Conservation (phyloP, 108 stramenopile genomes). For the Cyclotella sp. region DNA sequence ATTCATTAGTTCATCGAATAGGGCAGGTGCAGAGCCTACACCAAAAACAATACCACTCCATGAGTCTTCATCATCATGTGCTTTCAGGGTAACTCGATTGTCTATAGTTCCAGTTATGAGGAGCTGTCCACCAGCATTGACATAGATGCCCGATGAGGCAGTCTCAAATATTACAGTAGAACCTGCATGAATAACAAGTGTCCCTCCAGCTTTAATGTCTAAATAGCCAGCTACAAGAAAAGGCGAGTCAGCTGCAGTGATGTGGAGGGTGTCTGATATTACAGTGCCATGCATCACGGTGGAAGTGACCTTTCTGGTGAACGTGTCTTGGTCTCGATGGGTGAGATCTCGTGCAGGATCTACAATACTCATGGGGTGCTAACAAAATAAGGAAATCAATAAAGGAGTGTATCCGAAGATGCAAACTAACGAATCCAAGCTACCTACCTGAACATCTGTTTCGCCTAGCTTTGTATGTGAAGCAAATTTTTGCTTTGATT, state of each 20-base stretch:
- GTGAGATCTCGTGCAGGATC: too few relatives aligned
- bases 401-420: too few relatives aligned
- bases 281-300: constrained; percentile 8
- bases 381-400: too few relatives aligned
- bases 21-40: neutral
- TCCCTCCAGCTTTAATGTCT: constrained; percentile 11
- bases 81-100: constrained; percentile 17
- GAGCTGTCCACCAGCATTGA: constrained; percentile 16
- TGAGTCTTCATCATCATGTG: constrained; percentile 10
- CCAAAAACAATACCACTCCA: constrained; percentile 24
- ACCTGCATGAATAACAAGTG: constrained; percentile 15
- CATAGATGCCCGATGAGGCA: constrained; percentile 12
- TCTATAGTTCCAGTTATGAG: constrained; percentile 4
- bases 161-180: constrained; percentile 8
- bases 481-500: too few relatives aligned
- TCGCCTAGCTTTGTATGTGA: too few relatives aligned
- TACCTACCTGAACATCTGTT: too few relatives aligned
- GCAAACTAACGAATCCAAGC: too few relatives aligned
- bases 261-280: neutral
- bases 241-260: constrained; percentile 9
- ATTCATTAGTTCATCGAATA: neutral
- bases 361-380: too few relatives aligned
- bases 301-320: too few relatives aligned
- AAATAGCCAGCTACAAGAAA: constrained; percentile 7
- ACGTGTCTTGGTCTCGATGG: too few relatives aligned